These are phyloP conservation scores for Pleodorina starrii DNA, from an alignment of 139 green algal species.

Conservation along the genomic window DNA sequence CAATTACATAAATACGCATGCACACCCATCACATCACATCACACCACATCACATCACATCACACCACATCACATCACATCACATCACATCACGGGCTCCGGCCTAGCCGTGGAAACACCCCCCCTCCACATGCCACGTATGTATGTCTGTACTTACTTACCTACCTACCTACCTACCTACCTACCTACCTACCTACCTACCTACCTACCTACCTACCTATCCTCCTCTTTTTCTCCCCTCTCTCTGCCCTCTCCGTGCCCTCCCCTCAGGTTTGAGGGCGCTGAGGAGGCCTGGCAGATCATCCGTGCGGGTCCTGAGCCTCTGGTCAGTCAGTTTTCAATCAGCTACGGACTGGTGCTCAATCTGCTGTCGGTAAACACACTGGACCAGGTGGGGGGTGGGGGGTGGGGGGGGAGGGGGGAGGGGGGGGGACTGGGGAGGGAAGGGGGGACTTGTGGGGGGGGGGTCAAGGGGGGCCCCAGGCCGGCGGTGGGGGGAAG, in stretches of 20 bases:
- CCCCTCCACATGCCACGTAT: too few species aligned
- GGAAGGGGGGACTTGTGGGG: too few species aligned
- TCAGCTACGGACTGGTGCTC: constrained; percentile 88
- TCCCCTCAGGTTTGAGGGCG: constrained; percentile 80
- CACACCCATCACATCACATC: too few species aligned
- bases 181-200: neutral
- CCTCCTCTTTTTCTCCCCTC: neutral
- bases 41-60: too few species aligned
- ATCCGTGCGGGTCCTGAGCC: constrained; percentile 84
- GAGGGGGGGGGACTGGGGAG: neutral
- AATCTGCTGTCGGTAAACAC: constrained; percentile 87
- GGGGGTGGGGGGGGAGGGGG: neutral
- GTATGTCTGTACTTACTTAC: neutral
- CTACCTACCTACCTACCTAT: neutral
- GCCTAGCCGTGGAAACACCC: too few species aligned
- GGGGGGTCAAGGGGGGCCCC: too few species aligned
- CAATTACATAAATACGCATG: too few species aligned
- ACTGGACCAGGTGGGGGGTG: constrained; percentile 65
- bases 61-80: too few species aligned
- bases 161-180: neutral
- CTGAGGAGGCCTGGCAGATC: constrained; percentile 78
- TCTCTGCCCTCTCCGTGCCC: neutral
- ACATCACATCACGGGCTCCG: too few species aligned
- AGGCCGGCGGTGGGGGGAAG: too few species aligned
- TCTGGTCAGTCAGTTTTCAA: constrained; percentile 79